Conservation (phyloP, 495 filamentous ascomycete species). For the Aspergillus steynii region DNA sequence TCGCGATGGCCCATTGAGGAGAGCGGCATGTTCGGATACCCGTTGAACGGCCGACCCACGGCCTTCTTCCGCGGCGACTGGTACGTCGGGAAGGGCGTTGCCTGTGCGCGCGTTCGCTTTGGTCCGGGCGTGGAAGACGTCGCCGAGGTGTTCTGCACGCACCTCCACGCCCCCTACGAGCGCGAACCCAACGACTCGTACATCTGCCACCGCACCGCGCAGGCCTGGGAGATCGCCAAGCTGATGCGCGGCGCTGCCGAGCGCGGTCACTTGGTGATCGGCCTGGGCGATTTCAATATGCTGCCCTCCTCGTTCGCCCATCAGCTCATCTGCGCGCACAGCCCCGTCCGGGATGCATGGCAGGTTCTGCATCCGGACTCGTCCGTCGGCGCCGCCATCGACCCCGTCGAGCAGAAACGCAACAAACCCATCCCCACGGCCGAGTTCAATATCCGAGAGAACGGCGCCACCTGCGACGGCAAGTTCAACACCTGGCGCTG, state of each 20-base stretch:
- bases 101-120: constrained; percentile 76
- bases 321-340: constrained; percentile 73
- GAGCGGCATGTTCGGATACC: constrained; percentile 80
- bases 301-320: constrained; percentile 84
- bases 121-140: constrained; percentile 66
- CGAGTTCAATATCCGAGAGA: constrained; percentile 70
- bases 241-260: constrained; percentile 83
- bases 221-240: constrained; percentile 97
- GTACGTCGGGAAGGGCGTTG: constrained; percentile 91
- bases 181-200: constrained; percentile 79
- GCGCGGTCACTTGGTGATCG: constrained; percentile 81
- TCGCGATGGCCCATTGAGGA: constrained; percentile 96
- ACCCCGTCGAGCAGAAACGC: constrained; percentile 57
- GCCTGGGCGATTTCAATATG: constrained; percentile 95
- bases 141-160: constrained; percentile 92
- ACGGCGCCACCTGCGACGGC: constrained; percentile 86
- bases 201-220: constrained; percentile 82
- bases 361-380: constrained; percentile 75
- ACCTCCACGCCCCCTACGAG: constrained; percentile 91
- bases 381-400: constrained; percentile 67
- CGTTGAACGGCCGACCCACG: constrained; percentile 90
- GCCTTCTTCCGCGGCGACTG: constrained; percentile 94
- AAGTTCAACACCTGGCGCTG: constrained; percentile 93
- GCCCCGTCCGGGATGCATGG: constrained; percentile 83
- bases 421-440: constrained; percentile 62